phyloP scores from a whole-genome alignment of 192 early-diverging fungal species.

The Pilobolus umbonatus region DNA sequence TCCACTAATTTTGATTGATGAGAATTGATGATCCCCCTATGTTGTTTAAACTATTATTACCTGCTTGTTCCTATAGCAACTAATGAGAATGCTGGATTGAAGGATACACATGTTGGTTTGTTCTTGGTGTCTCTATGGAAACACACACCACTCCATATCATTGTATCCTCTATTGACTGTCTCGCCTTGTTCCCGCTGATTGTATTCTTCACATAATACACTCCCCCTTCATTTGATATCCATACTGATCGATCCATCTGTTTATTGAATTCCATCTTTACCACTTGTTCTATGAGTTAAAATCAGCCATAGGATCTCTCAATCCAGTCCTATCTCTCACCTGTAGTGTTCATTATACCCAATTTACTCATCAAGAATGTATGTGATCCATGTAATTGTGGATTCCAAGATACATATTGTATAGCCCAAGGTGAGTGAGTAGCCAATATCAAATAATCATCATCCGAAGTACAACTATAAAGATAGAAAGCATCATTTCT shows the following conservation, averaged over 20 bases:
- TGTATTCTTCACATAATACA: conserved; percentile 55
- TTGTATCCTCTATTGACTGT: neutral
- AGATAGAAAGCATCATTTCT: neutral
- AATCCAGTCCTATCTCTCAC: neutral
- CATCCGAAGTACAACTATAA: conserved; percentile 55
- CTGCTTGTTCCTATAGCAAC: conserved; percentile 63
- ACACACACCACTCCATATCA: conserved; percentile 45
- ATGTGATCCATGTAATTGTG: conserved; percentile 52
- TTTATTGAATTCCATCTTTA: conserved; percentile 22
- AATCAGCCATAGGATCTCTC: neutral
- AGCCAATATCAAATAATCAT: conserved; percentile 64
- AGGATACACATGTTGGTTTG: conserved; percentile 52
- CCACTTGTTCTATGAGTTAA: conserved; percentile 19
- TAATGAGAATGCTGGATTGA: conserved; percentile 66
- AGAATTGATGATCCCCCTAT: neutral
- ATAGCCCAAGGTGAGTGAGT: conserved; percentile 65
- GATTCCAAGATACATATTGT: conserved; percentile 66
- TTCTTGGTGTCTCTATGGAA: conserved; percentile 43
- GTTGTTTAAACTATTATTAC: conserved; percentile 29
- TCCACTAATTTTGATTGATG: conserved; percentile 39
- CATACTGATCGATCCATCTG: conserved; percentile 50
- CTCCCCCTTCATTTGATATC: conserved; percentile 55
- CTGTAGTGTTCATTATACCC: conserved; percentile 36
- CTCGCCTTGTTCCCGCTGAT: neutral
- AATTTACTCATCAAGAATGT: conserved; percentile 49